Conservation (phyloP, 2,329 filamentous ascomycete genomes). For the Sporothrix inflata region DNA sequence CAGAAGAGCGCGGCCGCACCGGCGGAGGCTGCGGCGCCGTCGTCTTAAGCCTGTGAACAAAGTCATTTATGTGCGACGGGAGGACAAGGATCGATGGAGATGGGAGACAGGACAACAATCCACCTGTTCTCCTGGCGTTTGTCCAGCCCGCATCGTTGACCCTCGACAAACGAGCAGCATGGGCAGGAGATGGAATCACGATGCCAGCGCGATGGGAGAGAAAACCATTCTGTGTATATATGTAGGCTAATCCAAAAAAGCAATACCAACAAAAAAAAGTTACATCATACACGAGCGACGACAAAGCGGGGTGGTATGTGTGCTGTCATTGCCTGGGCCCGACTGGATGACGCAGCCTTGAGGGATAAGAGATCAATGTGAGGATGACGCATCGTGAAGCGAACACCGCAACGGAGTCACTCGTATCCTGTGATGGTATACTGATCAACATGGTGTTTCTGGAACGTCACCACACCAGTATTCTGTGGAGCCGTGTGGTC, state of each 20-base stretch:
- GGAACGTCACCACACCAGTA: not conserved
- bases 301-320: not conserved
- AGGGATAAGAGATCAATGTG: not conserved
- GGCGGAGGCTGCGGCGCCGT: conserved; percentile 31
- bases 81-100: not conserved
- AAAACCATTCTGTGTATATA: conserved; percentile 30
- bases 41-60: conserved; percentile 32
- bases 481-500: not conserved
- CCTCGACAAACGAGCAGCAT: not conserved
- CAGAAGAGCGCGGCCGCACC: conserved; percentile 33
- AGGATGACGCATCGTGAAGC: too few relatives aligned
- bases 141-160: not conserved
- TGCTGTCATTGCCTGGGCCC: not conserved
- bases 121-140: not conserved
- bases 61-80: not conserved
- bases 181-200: not conserved
- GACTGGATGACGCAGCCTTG: not conserved
- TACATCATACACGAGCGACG: not conserved
- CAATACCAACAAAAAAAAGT: conserved; percentile 7
- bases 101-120: not conserved
- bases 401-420: too few relatives aligned
- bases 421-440: not conserved
- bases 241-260: conserved; percentile 25
- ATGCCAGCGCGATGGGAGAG: not conserved
- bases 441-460: too few relatives aligned